Evolutionary conservation across 805 yeast genomes (phyloP), one percentile per base, ranked within the genome.

Genomic region (Kregervanrija fluxuum): DNA sequence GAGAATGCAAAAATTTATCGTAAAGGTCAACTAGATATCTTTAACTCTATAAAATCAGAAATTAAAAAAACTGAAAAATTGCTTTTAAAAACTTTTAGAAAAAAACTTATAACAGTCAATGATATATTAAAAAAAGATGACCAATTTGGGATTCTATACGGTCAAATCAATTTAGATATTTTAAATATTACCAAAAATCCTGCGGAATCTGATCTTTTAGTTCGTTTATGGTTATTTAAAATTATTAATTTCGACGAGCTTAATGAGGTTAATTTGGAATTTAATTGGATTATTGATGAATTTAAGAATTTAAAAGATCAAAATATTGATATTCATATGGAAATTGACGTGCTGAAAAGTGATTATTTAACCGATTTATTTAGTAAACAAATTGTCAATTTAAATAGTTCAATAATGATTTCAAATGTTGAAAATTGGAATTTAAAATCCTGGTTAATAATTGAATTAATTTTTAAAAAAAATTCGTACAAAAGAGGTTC

Each of bases 21-120:
- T 31, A 39, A 52, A 11, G 68, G 75, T 2, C 82, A 77, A 52
- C 56, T 62, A 47, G 48, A 52, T 3, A 61, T 76, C 5, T 66
- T 67, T 43, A 57, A 54, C 11, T 41, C 61, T n/a, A 62, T 71
- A 22, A 64, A 72, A 38, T 56, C 64, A 35, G 55, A 53, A 34
- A 55, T 75, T 47, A 77, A 75, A 52, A 55, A 54, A 14, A 42
- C 54, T 30, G 82, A 77, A 49, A 75, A 70, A 52, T 50, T 49
- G 1, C 46, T 72, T 30, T 56, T 77, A 39, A 60, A 61, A 12
- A 56, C 59, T 4, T 49, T 67, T 47, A 49, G 63, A 38, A 41
- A 49, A 8, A 30, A 43, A 8, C 40, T 62, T 14, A 52, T 55
- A 13, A 60, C 63, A 5, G 12, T 55, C 11, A 59, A 54, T 22